Percentiles rank a stretch among this genome's conserved stretches.
Evolutionary conservation across 257 asterid genomes (phyloP).

Genomic region (Nicotiana undulata): DNA sequence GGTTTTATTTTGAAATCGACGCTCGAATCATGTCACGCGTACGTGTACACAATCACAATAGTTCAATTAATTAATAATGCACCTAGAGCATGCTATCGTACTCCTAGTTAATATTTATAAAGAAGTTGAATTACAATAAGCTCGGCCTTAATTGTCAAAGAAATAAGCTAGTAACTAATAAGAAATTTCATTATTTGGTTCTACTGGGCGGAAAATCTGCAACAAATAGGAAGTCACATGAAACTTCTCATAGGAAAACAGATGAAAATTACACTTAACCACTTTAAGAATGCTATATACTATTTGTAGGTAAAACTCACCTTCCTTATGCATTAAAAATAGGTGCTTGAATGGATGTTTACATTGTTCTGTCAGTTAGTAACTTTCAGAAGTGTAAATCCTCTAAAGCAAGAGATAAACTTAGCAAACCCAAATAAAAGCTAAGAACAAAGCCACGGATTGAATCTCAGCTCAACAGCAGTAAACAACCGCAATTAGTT

Average conservation of each 20-base stretch:
- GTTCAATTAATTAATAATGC: too few relatives aligned
- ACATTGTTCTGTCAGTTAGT: neutral
- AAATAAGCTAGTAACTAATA: neutral
- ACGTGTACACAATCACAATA: too few relatives aligned
- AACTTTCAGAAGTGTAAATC: neutral
- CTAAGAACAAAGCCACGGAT: too few relatives aligned
- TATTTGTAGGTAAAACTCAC: neutral
- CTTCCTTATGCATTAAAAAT: neutral
- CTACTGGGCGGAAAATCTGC: neutral
- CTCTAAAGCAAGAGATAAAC: too few relatives aligned
- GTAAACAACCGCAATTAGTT: too few relatives aligned
- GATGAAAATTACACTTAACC: neutral
- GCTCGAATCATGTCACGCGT: too few relatives aligned
- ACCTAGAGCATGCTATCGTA: too few relatives aligned
- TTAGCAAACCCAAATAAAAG: too few relatives aligned
- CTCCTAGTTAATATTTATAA: slow-evolving; percentile 56
- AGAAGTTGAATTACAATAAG: too few relatives aligned
- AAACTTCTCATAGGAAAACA: neutral
- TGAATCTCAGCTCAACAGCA: too few relatives aligned
- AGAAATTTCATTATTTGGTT: slow-evolving; percentile 3
- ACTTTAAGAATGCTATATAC: neutral
- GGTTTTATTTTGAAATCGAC: too few relatives aligned
- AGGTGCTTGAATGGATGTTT: neutral
- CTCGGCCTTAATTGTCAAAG: slow-evolving; percentile 2
- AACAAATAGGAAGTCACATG: neutral